Percentiles rank a stretch among this genome's conserved stretches.
These are phyloP conservation scores for Trichosporon ovoides DNA, from an alignment of 1,284 basidiomycete genomes.

Conservation along the genomic window DNA sequence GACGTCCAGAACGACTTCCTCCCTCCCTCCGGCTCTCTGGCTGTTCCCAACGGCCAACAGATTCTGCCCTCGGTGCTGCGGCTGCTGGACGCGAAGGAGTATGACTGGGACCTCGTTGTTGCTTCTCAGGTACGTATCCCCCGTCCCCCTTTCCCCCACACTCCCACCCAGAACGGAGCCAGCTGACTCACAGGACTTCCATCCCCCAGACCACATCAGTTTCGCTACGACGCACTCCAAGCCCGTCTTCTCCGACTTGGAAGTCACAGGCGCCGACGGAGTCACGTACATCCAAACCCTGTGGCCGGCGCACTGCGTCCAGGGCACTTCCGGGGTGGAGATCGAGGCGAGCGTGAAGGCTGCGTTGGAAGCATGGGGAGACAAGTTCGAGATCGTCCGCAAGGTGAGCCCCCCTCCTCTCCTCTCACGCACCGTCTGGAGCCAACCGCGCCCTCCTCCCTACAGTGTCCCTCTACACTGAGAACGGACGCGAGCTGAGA, in stretches of 20 bases:
- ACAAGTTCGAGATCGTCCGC: conserved; percentile 29
- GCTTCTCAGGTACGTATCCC: conserved; percentile 52
- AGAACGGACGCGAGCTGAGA: no score
- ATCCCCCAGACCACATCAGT: conserved; percentile 59
- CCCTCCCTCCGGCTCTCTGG: conserved; percentile 56
- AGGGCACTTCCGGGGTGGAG: conserved; percentile 37
- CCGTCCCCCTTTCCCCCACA: not conserved
- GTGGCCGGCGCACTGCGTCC: conserved; percentile 58
- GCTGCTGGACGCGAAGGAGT: conserved; percentile 52
- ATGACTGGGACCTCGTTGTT: conserved; percentile 54
- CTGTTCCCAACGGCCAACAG: conserved; percentile 52
- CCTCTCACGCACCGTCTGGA: no score
- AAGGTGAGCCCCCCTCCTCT: no score
- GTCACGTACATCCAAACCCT: conserved; percentile 43
- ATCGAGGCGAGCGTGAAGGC: conserved; percentile 19
- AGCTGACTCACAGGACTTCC: conserved; percentile 46
- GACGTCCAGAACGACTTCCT: conserved; percentile 64
- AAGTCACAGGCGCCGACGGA: conserved; percentile 42
- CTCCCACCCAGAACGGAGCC: no score
- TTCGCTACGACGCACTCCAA: conserved; percentile 58
- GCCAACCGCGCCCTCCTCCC: no score
- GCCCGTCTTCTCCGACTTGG: conserved; percentile 50
- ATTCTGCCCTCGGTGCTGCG: conserved; percentile 53
- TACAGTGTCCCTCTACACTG: no score
- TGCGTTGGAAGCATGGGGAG: conserved; percentile 22